Evolutionary conservation across 2,329 filamentous ascomycete genomes (phyloP).

Genomic region (Beauveria scarabaeidicola): DNA sequence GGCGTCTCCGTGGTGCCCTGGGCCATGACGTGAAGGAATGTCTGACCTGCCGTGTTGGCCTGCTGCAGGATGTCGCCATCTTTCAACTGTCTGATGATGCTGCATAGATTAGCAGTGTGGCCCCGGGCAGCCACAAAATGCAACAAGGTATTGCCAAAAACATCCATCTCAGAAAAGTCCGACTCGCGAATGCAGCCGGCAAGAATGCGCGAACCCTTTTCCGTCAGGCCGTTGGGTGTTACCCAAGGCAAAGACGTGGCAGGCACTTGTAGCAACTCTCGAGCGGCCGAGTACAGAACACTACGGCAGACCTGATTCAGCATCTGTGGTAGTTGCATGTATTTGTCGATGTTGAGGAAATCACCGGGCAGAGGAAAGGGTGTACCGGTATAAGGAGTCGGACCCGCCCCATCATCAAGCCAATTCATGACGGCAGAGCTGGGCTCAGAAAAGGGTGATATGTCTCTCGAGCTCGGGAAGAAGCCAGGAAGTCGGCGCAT

Average conservation of each 20-base stretch:
- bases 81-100: conserved; percentile 16
- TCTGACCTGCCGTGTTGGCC: conserved; percentile 39
- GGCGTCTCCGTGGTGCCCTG: conserved; percentile 25
- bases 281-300: conserved; percentile 22
- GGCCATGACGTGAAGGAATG: conserved; percentile 38
- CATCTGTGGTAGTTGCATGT: conserved; percentile 15
- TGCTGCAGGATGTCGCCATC: conserved; percentile 5
- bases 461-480: conserved; percentile 17
- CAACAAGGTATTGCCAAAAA: conserved; percentile 39
- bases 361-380: conserved; percentile 39
- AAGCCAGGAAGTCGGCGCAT: conserved; percentile 30
- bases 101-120: conserved; percentile 20
- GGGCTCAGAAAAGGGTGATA: conserved; percentile 20
- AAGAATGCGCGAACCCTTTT: conserved; percentile 14
- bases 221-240: conserved; percentile 18
- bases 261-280: conserved; percentile 18
- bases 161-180: conserved; percentile 24
- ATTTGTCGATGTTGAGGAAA: conserved; percentile 31
- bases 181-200: not conserved
- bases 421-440: conserved; percentile 16
- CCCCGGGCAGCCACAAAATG: conserved; percentile 36
- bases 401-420: conserved; percentile 23
- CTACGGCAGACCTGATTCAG: conserved; percentile 18
- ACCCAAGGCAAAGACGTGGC: conserved; percentile 19
- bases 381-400: conserved; percentile 13